Evolutionary conservation across 805 yeast species (phyloP).

Genomic region (Scheffersomyces coipomensis): DNA sequence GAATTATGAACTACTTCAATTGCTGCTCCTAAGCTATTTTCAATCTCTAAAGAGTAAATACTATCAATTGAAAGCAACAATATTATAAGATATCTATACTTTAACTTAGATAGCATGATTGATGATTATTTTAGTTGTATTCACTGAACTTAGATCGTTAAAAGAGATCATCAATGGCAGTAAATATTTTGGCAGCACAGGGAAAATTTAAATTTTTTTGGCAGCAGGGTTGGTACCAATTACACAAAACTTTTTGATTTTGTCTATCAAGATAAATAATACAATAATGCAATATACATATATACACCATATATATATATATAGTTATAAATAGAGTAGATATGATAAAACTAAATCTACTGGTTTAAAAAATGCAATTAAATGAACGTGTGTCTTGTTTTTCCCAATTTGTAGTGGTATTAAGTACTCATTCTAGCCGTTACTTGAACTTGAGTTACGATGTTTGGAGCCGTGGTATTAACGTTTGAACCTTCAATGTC

Average conservation of each 20-base stretch:
- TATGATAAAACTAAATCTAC: background rate
- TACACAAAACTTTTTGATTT: too few species aligned
- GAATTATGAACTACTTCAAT: background rate
- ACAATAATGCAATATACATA: too few species aligned
- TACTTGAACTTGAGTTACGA: slow-evolving; percentile 42
- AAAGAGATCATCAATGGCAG: too few species aligned
- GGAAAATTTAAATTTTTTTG: too few species aligned
- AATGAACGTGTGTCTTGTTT: background rate
- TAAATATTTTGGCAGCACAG: too few species aligned
- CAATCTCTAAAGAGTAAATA: background rate
- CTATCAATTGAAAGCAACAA: background rate
- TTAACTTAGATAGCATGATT: too few species aligned
- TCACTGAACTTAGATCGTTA: too few species aligned
- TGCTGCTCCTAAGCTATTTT: background rate
- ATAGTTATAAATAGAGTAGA: background rate
- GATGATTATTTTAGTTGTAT: too few species aligned
- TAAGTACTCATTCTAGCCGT: slow-evolving; percentile 39
- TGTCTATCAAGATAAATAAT: too few species aligned
- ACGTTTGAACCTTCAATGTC: slow-evolving; percentile 23
- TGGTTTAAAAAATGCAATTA: background rate
- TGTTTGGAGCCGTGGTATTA: slow-evolving; percentile 32
- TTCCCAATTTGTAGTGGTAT: background rate
- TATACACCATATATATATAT: too few species aligned
- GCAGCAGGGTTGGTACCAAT: too few species aligned
- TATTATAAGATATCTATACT: background rate